phyloP scores from a whole-genome alignment of 2,329 filamentous ascomycete genomes.

The Phaeosphaeria sp. region DNA sequence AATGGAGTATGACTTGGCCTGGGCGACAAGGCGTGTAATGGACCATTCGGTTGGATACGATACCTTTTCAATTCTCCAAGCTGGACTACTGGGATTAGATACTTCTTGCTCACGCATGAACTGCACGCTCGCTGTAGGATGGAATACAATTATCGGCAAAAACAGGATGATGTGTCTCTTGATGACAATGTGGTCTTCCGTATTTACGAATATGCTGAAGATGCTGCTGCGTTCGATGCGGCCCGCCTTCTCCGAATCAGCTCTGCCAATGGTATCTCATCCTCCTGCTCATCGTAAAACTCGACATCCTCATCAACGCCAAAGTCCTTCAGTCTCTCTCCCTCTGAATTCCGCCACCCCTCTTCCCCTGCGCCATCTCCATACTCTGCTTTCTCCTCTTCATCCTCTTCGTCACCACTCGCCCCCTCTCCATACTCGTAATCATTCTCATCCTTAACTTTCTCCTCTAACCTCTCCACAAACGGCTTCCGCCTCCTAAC shows the following conservation, averaged over 20 bases:
- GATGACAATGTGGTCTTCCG: background rate
- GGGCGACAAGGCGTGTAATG: conserved; percentile 6
- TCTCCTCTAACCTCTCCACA: conserved; percentile 49
- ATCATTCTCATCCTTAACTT: conserved; percentile 12
- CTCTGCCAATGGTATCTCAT: conserved; percentile 74
- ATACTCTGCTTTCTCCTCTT: conserved; percentile 19
- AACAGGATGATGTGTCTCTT: background rate
- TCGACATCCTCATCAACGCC: conserved; percentile 81
- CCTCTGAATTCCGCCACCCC: conserved; percentile 77
- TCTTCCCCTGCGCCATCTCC: conserved; percentile 57
- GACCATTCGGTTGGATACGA: conserved; percentile 14
- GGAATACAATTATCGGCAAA: background rate
- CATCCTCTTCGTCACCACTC: conserved; percentile 25
- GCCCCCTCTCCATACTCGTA: conserved; percentile 33
- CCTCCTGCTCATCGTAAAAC: conserved; percentile 68
- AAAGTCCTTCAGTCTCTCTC: conserved; percentile 76
- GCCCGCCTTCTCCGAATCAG: conserved; percentile 55
- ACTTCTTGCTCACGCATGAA: conserved; percentile 29
- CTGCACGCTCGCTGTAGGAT: conserved; percentile 14
- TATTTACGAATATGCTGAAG: background rate
- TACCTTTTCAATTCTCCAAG: conserved; percentile 14
- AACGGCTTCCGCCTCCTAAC: conserved; percentile 51
- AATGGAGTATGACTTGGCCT: conserved; percentile 7
- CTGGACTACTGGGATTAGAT: conserved; percentile 31
- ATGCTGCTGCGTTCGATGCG: conserved; percentile 13